phyloP scores from a whole-genome alignment of 164 flowering plant genomes.

The Brasenia schreberi region DNA sequence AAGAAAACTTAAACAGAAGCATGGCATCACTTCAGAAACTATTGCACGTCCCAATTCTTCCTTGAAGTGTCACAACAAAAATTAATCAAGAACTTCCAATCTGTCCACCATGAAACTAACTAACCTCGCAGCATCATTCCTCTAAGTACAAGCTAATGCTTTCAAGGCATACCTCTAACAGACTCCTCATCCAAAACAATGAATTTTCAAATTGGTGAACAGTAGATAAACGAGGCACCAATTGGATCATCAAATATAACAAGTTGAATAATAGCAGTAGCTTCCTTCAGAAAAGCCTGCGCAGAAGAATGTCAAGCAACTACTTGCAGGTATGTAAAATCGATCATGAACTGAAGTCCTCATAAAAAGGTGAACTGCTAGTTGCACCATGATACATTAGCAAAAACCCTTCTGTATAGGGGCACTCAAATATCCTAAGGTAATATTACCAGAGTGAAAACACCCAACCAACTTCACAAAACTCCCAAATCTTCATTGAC shows the following conservation, averaged over 20 bases:
- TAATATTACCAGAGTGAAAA: too few relatives aligned
- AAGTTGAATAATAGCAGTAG: conserved; percentile 73
- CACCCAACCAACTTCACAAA: too few relatives aligned
- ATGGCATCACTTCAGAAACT: conserved; percentile 7
- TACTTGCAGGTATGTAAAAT: conserved; percentile 46
- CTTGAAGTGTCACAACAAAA: too few relatives aligned
- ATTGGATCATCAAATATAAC: conserved; percentile 83
- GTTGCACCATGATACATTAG: too few relatives aligned
- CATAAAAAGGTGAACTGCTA: neutral
- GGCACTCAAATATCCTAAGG: too few relatives aligned
- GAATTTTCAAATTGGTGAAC: conserved; percentile 80
- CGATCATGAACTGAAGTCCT: conserved; percentile 26
- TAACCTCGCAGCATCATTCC: conserved; percentile 33
- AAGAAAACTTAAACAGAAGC: conserved; percentile 17
- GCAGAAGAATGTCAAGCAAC: conserved; percentile 74
- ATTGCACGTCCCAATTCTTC: neutral
- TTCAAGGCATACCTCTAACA: conserved; percentile 97
- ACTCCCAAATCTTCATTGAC: too few relatives aligned
- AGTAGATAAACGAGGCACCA: conserved; percentile 85
- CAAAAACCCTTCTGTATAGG: too few relatives aligned
- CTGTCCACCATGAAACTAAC: conserved; percentile 32
- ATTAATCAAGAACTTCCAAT: conserved; percentile 4
- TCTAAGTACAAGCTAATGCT: conserved; percentile 53
- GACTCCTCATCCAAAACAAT: conserved; percentile 87
- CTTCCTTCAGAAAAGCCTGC: conserved; percentile 94